Evolutionary conservation across 495 filamentous ascomycete genomes (phyloP).

Genomic region (Neurospora intermedia): DNA sequence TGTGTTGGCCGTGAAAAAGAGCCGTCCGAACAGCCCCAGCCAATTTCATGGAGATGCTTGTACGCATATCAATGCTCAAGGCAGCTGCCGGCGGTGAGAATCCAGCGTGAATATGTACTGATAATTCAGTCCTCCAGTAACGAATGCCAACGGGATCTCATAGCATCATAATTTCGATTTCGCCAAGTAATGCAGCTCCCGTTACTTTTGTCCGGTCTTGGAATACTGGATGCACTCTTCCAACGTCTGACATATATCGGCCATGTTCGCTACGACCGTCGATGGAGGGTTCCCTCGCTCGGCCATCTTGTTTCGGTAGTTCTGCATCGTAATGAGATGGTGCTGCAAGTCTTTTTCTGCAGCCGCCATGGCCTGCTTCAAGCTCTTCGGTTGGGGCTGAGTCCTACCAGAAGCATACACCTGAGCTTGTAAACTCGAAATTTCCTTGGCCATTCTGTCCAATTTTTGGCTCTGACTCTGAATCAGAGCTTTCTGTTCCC

Average conservation of each 20-base stretch:
- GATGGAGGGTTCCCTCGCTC: neutral
- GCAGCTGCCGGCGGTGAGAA: neutral
- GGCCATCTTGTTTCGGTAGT: neutral
- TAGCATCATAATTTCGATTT: neutral
- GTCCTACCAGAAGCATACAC: neutral
- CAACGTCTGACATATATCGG: neutral
- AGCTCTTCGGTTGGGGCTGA: conserved; percentile 4
- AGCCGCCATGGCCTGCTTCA: conserved; percentile 13
- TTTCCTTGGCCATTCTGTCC: neutral
- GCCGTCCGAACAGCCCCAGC: neutral
- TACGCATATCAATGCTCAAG: neutral
- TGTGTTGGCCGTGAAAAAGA: neutral
- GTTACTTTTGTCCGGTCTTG: neutral
- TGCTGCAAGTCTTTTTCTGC: conserved; percentile 13
- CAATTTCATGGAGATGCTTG: neutral
- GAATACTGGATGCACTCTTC: neutral
- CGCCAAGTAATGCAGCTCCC: neutral
- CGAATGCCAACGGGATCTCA: neutral
- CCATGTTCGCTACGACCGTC: neutral
- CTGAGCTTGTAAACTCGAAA: neutral
- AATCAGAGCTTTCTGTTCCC: conserved; percentile 1
- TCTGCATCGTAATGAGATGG: conserved; percentile 7
- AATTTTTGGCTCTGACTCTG: conserved; percentile 5
- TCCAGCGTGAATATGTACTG: neutral
- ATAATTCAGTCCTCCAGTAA: neutral